A percentile compares a stretch with the other conserved stretches of the same genome.
Evolutionary conservation across 2,329 filamentous ascomycete species (phyloP).

Genomic region (Claviceps paspali): DNA sequence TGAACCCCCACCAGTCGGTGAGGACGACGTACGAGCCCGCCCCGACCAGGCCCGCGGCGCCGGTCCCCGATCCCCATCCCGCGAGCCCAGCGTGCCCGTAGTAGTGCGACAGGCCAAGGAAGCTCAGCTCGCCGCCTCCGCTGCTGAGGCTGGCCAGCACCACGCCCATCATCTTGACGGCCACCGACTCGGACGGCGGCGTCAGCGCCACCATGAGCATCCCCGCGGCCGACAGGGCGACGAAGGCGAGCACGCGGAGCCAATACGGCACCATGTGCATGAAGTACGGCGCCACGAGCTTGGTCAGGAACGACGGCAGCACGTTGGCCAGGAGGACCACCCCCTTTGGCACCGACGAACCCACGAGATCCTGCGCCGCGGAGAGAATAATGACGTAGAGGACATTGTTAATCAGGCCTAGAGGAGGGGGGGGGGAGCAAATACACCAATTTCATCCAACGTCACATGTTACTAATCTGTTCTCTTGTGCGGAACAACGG

Average conservation of each 20-base stretch:
- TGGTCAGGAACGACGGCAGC: conserved; percentile 74
- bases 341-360: conserved; percentile 76
- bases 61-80: conserved; percentile 85
- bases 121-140: conserved; percentile 80
- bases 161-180: conserved; percentile 67
- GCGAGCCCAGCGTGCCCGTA: conserved; percentile 80
- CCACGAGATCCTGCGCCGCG: conserved; percentile 87
- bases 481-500: no score
- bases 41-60: conserved; percentile 73
- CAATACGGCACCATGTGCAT: conserved; percentile 78
- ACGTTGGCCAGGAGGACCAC: conserved; percentile 89
- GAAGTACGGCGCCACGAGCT: conserved; percentile 82
- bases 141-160: conserved; percentile 72
- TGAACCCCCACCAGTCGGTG: conserved; percentile 65
- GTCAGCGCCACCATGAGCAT: conserved; percentile 84
- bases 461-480: no score
- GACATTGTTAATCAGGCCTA: conserved; percentile 71
- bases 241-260: conserved; percentile 59
- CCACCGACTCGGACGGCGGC: conserved; percentile 48
- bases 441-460: no score
- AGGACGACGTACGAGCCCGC: conserved; percentile 77
- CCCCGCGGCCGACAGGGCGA: conserved; percentile 58
- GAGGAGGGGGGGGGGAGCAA: not conserved
- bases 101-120: conserved; percentile 81
- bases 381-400: conserved; percentile 96